Conservation (phyloP, 2,329 filamentous ascomycete species). For the Alternaria sp. region DNA sequence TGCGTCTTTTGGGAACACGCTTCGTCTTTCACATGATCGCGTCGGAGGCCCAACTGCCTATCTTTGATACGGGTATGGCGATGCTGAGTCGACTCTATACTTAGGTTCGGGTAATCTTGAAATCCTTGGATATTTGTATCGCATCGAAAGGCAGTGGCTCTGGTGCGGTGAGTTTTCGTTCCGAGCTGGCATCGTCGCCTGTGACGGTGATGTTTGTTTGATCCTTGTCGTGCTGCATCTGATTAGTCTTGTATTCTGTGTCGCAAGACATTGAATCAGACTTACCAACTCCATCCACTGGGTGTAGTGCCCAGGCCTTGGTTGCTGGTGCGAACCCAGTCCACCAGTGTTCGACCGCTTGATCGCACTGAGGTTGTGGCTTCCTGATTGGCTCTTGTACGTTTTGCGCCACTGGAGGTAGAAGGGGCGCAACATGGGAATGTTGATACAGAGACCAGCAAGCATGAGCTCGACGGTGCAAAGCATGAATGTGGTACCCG, state of each 20-base stretch:
- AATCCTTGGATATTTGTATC: conserved; percentile 27
- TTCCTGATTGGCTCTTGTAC: conserved; percentile 20
- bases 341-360: conserved; percentile 16
- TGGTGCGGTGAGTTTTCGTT: conserved; percentile 21
- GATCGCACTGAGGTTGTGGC: conserved; percentile 6
- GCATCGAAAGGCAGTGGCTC: conserved; percentile 15
- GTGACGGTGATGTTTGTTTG: conserved; percentile 20
- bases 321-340: conserved; percentile 4
- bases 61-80: not conserved
- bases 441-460: conserved; percentile 31
- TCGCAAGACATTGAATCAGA: not conserved
- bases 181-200: conserved; percentile 27
- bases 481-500: conserved; percentile 31
- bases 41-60: not conserved
- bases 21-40: too few relatives aligned
- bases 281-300: conserved; percentile 32
- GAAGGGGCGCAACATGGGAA: conserved; percentile 31
- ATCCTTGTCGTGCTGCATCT: conserved; percentile 25
- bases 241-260: not conserved
- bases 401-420: conserved; percentile 26
- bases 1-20: too few relatives aligned
- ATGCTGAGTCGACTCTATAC: not conserved
- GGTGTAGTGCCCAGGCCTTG: conserved; percentile 20
- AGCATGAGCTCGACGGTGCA: conserved; percentile 31
- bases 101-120: conserved; percentile 18